These are phyloP conservation scores for Aspergillus thermomutatus DNA, from an alignment of 2,329 filamentous ascomycete species.

Conservation along the genomic window DNA sequence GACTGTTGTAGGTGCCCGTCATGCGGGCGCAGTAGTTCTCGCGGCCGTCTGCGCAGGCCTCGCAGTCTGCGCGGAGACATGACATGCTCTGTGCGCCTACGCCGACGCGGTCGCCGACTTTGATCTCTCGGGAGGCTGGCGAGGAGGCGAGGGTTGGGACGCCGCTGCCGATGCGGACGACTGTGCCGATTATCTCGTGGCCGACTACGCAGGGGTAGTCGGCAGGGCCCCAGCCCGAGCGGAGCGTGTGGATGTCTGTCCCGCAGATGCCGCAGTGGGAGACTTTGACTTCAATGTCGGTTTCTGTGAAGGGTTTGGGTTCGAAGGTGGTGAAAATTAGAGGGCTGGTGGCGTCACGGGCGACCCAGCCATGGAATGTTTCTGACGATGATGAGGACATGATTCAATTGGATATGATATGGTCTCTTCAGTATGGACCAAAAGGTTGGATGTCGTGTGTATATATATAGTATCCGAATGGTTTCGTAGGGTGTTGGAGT, in stretches of 20 bases:
- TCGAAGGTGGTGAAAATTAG: constrained; percentile 35
- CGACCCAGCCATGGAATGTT: constrained; percentile 42
- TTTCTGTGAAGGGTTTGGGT: constrained; percentile 50
- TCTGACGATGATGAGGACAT: constrained; percentile 12
- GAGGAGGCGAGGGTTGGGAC: constrained; percentile 28
- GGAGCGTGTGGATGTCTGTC: constrained; percentile 58
- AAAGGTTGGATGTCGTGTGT: background rate
- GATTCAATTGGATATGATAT: background rate
- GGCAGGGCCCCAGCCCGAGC: constrained; percentile 46
- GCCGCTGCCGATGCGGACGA: constrained; percentile 51
- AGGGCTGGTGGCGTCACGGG: constrained; percentile 30
- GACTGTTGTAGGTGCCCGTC: constrained; percentile 36
- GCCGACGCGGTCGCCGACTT: constrained; percentile 61
- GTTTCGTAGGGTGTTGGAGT: background rate
- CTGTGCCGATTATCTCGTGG: constrained; percentile 63
- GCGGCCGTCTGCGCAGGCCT: constrained; percentile 35
- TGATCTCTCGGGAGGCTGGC: constrained; percentile 38
- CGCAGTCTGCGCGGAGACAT: constrained; percentile 47
- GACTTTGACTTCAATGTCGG: constrained; percentile 64
- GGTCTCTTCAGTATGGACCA: too few species aligned
- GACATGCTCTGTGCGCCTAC: constrained; percentile 59
- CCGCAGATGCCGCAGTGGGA: constrained; percentile 67
- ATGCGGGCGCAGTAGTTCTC: constrained; percentile 42
- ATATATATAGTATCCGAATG: background rate
- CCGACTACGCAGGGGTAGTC: constrained; percentile 54